Conservation (phyloP, 2,329 filamentous ascomycete genomes). For the Aschersonia sp. region DNA sequence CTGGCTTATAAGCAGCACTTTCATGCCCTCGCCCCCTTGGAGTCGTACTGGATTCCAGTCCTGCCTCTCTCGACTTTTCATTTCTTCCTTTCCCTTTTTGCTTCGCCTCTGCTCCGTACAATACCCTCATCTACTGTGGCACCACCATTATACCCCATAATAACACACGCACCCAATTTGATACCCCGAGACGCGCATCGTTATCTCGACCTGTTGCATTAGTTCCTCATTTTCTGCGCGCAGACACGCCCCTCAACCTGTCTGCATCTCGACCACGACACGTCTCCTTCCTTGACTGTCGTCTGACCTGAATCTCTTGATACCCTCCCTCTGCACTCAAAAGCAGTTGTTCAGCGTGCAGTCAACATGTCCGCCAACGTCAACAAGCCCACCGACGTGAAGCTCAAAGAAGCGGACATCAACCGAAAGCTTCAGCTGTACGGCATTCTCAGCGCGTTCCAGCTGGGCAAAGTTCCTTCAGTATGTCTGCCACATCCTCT, state of each 20-base stretch:
- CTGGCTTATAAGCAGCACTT: background rate
- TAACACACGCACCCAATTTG: constrained; percentile 10
- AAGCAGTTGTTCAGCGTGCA: background rate
- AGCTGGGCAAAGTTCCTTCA: constrained; percentile 80
- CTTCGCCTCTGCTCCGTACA: constrained; percentile 2
- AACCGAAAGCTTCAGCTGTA: constrained; percentile 92
- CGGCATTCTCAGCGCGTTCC: constrained; percentile 76
- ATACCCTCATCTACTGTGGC: constrained; percentile 5
- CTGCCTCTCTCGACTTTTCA: constrained; percentile 2
- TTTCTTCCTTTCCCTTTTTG: constrained; percentile 2
- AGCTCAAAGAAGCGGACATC: constrained; percentile 73
- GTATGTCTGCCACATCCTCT: constrained; percentile 32
- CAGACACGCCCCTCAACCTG: background rate
- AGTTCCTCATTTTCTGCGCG: background rate
- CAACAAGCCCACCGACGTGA: constrained; percentile 59
- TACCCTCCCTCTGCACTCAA: background rate
- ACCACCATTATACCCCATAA: constrained; percentile 7
- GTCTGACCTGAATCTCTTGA: background rate
- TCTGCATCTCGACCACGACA: background rate
- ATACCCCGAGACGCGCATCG: constrained; percentile 13
- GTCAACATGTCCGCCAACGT: constrained; percentile 32
- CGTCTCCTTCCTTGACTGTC: background rate
- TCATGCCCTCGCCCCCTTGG: constrained; percentile 1
- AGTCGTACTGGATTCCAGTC: background rate
- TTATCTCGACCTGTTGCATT: background rate